These are phyloP conservation scores for Zangia roseola DNA, from an alignment of 768 basidiomycete species.

Conservation along the genomic window DNA sequence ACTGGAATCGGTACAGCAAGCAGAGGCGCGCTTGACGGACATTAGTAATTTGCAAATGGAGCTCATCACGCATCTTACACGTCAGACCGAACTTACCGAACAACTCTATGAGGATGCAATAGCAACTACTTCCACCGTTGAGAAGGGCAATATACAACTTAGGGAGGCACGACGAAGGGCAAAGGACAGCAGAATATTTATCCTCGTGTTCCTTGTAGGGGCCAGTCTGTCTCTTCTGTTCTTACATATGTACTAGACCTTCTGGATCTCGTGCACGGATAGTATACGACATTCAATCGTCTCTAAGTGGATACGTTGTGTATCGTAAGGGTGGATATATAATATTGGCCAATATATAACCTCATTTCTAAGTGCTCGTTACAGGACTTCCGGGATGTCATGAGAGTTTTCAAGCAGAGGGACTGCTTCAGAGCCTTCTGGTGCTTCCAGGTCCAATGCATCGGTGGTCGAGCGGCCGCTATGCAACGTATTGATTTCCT, in stretches of 20 bases:
- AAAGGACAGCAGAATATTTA: conserved; percentile 84
- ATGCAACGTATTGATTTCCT: conserved; percentile 55
- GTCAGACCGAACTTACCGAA: conserved; percentile 91
- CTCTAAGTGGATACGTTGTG: background rate
- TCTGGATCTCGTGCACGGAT: conserved; percentile 2
- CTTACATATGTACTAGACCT: conserved; percentile 81
- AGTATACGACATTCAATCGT: conserved; percentile 5
- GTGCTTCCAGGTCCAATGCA: conserved; percentile 55
- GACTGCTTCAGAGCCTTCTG: conserved; percentile 60
- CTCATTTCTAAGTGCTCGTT: background rate
- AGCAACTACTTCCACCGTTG: conserved; percentile 78
- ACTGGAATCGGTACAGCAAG: conserved; percentile 85
- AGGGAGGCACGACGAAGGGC: conserved; percentile 85
- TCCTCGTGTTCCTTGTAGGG: conserved; percentile 88
- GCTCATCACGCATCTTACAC: conserved; percentile 81
- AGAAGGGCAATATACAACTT: conserved; percentile 88
- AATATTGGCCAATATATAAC: background rate
- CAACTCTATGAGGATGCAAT: conserved; percentile 94
- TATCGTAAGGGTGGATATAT: background rate
- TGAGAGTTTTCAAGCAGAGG: conserved; percentile 41
- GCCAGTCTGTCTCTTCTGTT: conserved; percentile 91
- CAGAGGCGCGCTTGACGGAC: conserved; percentile 88
- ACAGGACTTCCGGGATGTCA: background rate
- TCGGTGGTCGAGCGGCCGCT: conserved; percentile 48
- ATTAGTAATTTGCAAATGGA: conserved; percentile 93